Conservation (phyloP, 2,329 filamentous ascomycete species). For the Ascochyta lentis region DNA sequence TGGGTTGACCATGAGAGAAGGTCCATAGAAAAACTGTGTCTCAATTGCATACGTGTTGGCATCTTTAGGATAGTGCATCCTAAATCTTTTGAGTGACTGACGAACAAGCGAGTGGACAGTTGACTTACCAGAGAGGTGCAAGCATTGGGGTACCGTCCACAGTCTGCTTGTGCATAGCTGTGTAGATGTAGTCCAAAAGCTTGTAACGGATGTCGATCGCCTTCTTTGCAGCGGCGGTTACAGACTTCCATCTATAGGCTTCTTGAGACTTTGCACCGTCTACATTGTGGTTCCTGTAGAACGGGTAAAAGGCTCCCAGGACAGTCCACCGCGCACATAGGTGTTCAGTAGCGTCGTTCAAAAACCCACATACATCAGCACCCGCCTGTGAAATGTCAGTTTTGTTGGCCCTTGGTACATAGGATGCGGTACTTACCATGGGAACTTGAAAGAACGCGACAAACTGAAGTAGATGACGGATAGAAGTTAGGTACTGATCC, state of each 20-base stretch:
- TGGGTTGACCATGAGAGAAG: conserved; percentile 63
- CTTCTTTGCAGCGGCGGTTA: conserved; percentile 69
- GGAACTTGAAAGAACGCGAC: conserved; percentile 55
- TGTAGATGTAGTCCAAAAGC: conserved; percentile 83
- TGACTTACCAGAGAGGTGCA: conserved; percentile 73
- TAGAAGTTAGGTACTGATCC: conserved; percentile 52
- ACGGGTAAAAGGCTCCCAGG: conserved; percentile 74
- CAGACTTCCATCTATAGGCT: conserved; percentile 68
- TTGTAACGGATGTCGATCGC: conserved; percentile 75
- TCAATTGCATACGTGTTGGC: conserved; percentile 57
- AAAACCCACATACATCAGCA: conserved; percentile 77
- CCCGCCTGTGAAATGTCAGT: conserved; percentile 38
- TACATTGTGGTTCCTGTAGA: conserved; percentile 75
- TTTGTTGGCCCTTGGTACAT: neutral
- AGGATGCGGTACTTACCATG: conserved; percentile 39
- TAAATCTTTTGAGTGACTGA: conserved; percentile 11
- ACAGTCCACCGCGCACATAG: conserved; percentile 77
- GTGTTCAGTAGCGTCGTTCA: conserved; percentile 67
- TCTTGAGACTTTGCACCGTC: conserved; percentile 63
- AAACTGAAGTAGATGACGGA: conserved; percentile 53
- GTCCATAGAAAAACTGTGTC: conserved; percentile 65
- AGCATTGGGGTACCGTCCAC: conserved; percentile 69
- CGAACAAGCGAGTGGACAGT: neutral
- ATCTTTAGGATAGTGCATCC: conserved; percentile 69
- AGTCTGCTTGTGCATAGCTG: conserved; percentile 67